phyloP scores from a whole-genome alignment of 768 basidiomycete genomes.

The Termitomyces sp. region DNA sequence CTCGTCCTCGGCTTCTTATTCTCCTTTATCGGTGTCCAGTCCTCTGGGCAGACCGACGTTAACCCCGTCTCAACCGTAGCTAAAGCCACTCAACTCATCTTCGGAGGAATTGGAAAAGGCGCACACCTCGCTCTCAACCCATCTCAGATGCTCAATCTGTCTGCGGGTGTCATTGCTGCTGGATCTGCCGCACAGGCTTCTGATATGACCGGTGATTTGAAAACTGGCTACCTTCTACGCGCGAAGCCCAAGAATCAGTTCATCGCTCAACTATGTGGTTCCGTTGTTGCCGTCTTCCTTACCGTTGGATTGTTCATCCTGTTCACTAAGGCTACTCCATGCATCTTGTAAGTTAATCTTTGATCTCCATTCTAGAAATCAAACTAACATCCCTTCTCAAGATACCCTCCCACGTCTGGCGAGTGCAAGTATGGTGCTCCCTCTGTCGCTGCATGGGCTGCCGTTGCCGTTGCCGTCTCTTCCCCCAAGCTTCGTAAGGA shows the following conservation, averaged over 20 bases:
- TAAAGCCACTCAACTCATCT: slow-evolving; percentile 62
- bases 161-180: slow-evolving; percentile 50
- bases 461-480: slow-evolving; percentile 51
- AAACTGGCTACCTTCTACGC: slow-evolving; percentile 66
- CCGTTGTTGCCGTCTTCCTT: slow-evolving; percentile 60
- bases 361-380: not conserved
- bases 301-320: slow-evolving; percentile 55
- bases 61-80: slow-evolving; percentile 60
- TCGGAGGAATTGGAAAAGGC: slow-evolving; percentile 58
- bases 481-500: slow-evolving; percentile 41
- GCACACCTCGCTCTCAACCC: slow-evolving; percentile 26
- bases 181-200: slow-evolving; percentile 54
- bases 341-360: slow-evolving; percentile 44
- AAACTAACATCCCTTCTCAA: slow-evolving; percentile 9
- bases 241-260: slow-evolving; percentile 64
- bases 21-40: slow-evolving; percentile 66
- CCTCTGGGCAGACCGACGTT: slow-evolving; percentile 55
- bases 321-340: slow-evolving; percentile 60
- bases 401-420: slow-evolving; percentile 23
- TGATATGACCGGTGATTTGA: slow-evolving; percentile 68
- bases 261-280: slow-evolving; percentile 53
- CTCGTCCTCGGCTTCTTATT: slow-evolving; percentile 62
- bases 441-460: slow-evolving; percentile 53
- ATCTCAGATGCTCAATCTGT: slow-evolving; percentile 46
- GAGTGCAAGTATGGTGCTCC: slow-evolving; percentile 54